Evolutionary conservation across 2,329 filamentous ascomycete genomes (phyloP).

Genomic region (Aspergillus sp.): DNA sequence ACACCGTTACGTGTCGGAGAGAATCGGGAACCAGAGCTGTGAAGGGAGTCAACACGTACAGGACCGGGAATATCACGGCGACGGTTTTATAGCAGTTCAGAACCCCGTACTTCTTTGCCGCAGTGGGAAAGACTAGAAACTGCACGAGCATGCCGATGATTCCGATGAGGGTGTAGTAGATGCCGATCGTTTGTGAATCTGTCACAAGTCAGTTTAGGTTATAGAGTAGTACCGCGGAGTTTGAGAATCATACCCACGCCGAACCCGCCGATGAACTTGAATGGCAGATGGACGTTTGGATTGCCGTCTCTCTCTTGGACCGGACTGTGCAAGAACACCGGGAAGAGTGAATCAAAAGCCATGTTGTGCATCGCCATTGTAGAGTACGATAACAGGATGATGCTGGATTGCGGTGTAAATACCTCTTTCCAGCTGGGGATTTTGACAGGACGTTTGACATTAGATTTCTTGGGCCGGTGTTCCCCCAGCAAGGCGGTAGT

Average conservation of each 20-base stretch:
- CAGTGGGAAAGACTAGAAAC: constrained; percentile 76
- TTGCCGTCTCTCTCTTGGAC: constrained; percentile 52
- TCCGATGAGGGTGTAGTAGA: constrained; percentile 81
- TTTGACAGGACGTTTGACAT: constrained; percentile 11
- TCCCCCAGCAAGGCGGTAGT: constrained; percentile 29
- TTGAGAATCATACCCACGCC: constrained; percentile 49
- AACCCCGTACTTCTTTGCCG: constrained; percentile 71
- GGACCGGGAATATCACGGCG: constrained; percentile 65
- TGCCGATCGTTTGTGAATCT: constrained; percentile 71
- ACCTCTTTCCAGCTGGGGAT: constrained; percentile 58
- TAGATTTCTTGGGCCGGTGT: constrained; percentile 14
- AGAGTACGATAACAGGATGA: constrained; percentile 76
- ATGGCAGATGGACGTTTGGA: constrained; percentile 62
- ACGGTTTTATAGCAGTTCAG: constrained; percentile 70
- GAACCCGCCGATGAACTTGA: constrained; percentile 81
- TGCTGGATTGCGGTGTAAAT: constrained; percentile 68
- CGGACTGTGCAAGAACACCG: constrained; percentile 83
- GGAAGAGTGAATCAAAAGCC: constrained; percentile 81
- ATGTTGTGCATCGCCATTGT: constrained; percentile 78
- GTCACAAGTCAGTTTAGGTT: constrained; percentile 25
- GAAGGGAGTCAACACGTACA: constrained; percentile 82
- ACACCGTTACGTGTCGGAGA: constrained; percentile 59
- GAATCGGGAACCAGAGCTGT: constrained; percentile 59
- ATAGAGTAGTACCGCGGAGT: not conserved
- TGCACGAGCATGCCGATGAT: constrained; percentile 77